Evolutionary conservation across 768 basidiomycete species (phyloP).

Genomic region (Leccinum variicolor): DNA sequence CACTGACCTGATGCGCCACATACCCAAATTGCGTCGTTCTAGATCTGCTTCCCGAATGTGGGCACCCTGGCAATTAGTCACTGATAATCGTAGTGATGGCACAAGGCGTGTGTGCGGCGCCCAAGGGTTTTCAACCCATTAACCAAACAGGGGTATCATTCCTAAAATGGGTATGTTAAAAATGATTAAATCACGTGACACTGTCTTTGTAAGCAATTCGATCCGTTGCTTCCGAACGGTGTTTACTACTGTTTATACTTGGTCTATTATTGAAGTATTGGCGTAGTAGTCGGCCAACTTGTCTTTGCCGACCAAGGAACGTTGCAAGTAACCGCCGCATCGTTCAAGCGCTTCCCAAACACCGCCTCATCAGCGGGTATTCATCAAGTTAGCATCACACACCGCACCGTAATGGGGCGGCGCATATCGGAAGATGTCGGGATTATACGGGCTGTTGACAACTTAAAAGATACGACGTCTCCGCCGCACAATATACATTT

Average conservation of each 20-base stretch:
- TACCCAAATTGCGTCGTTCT: background rate
- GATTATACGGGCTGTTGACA: conserved; percentile 15
- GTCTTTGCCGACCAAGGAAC: background rate
- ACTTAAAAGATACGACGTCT: conserved; percentile 19
- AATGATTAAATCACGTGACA: background rate
- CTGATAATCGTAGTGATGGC: conserved; percentile 11
- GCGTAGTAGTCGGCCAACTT: background rate
- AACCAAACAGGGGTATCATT: conserved; percentile 2
- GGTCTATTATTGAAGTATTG: background rate
- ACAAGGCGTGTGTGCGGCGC: conserved; percentile 3
- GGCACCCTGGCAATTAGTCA: background rate
- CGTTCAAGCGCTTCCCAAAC: background rate
- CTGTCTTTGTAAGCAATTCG: background rate
- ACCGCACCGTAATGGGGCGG: conserved; percentile 4
- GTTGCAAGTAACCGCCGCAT: background rate
- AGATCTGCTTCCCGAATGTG: conserved; percentile 5
- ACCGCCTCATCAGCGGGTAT: background rate
- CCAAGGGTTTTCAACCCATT: background rate
- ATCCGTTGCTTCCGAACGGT: background rate
- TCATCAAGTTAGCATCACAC: background rate
- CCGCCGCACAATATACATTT: background rate
- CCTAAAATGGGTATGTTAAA: background rate
- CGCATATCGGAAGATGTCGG: conserved; percentile 25
- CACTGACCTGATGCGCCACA: conserved; percentile 8
- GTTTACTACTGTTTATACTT: background rate